Conservation (phyloP, 108 stramenopile species). For the Pseudonitzschia delicatissima region DNA sequence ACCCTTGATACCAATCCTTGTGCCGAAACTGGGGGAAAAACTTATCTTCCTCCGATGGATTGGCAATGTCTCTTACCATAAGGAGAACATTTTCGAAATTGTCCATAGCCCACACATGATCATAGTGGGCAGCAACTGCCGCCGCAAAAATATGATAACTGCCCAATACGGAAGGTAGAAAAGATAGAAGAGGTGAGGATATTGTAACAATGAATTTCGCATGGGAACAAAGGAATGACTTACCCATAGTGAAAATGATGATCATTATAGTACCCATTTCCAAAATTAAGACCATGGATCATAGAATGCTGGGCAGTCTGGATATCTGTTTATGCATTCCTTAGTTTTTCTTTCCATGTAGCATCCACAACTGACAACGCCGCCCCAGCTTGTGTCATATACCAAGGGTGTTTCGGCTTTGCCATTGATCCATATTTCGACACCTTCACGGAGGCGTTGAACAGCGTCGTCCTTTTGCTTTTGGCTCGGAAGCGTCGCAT, state of each 20-base stretch:
- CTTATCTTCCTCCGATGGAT: slow-evolving; percentile 73
- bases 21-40: slow-evolving; percentile 86
- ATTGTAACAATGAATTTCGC: background rate
- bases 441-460: slow-evolving; percentile 46
- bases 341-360: slow-evolving; percentile 57
- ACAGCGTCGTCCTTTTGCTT: slow-evolving; percentile 49
- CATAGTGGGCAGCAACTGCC: slow-evolving; percentile 80
- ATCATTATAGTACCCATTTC: slow-evolving; percentile 92
- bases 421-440: slow-evolving; percentile 92
- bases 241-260: slow-evolving; percentile 88
- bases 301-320: slow-evolving; percentile 80
- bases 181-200: background rate
- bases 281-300: slow-evolving; percentile 90
- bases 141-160: slow-evolving; percentile 91
- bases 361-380: slow-evolving; percentile 90
- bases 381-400: slow-evolving; percentile 89
- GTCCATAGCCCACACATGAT: slow-evolving; percentile 76
- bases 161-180: slow-evolving; percentile 15
- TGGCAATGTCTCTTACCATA: slow-evolving; percentile 89
- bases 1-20: slow-evolving; percentile 86
- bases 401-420: slow-evolving; percentile 77
- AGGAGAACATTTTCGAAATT: slow-evolving; percentile 78
- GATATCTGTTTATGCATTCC: slow-evolving; percentile 67
- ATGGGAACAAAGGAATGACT: too few relatives aligned
- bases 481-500: slow-evolving; percentile 44